Conservation (phyloP, 768 basidiomycete genomes). For the Boletus rufocinnamomeus region DNA sequence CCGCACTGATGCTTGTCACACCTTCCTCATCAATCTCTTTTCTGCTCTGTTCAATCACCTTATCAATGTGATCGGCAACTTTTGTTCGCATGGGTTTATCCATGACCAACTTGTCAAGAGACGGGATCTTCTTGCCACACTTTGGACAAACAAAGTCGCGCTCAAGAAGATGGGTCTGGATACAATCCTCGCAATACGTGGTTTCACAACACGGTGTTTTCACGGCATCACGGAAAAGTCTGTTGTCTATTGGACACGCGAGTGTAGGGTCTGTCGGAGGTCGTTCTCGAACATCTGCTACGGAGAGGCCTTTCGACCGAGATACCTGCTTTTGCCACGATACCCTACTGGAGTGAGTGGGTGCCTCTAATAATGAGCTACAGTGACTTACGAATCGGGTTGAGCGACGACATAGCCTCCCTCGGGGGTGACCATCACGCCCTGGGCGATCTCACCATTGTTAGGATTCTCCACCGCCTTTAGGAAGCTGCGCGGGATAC, state of each 20-base stretch:
- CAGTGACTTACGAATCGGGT: conserved; percentile 80
- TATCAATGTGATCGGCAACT: conserved; percentile 82
- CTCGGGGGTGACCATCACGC: conserved; percentile 98
- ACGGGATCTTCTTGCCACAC: conserved; percentile 85
- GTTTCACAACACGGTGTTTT: conserved; percentile 94
- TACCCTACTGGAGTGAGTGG: conserved; percentile 49
- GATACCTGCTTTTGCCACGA: conserved; percentile 94
- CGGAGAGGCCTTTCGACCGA: conserved; percentile 77
- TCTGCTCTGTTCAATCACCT: conserved; percentile 74
- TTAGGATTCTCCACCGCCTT: conserved; percentile 92
- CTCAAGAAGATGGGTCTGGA: conserved; percentile 91
- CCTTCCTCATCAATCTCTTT: conserved; percentile 57
- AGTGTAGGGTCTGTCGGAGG: conserved; percentile 77
- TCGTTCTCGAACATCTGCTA: conserved; percentile 86
- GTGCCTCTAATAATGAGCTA: neutral
- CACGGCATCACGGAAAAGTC: conserved; percentile 91
- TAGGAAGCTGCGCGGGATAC: conserved; percentile 96
- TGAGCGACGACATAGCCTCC: conserved; percentile 97
- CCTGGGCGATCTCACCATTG: conserved; percentile 68
- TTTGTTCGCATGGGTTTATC: conserved; percentile 80
- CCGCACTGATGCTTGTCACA: conserved; percentile 22
- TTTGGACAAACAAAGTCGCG: conserved; percentile 93
- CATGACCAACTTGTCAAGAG: conserved; percentile 79
- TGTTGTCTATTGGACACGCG: conserved; percentile 89
- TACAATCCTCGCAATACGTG: conserved; percentile 94